Evolutionary conservation across 805 yeast species (phyloP).

Genomic region (Starmerella potacharoeniae): DNA sequence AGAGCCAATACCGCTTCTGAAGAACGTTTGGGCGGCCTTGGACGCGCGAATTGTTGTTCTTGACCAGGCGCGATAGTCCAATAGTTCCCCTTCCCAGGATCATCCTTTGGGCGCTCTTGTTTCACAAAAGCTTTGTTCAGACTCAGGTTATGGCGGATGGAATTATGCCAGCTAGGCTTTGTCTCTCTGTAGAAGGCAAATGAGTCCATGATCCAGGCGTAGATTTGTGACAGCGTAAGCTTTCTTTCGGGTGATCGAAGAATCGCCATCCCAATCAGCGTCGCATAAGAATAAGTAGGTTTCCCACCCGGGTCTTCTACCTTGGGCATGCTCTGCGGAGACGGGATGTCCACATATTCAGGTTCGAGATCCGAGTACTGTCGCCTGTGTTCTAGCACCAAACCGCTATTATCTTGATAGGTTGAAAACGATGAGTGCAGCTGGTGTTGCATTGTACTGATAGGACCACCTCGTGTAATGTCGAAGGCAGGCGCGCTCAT

Average conservation of each 20-base stretch:
- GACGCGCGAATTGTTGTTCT: constrained; percentile 68
- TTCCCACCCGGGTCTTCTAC: constrained; percentile 49
- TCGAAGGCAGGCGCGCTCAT: background rate
- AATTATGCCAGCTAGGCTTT: constrained; percentile 95
- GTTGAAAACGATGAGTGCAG: background rate
- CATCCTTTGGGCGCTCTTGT: constrained; percentile 68
- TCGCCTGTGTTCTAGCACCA: background rate
- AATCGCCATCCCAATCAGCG: constrained; percentile 85
- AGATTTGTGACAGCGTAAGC: constrained; percentile 72
- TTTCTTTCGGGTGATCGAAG: constrained; percentile 63
- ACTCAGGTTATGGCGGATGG: constrained; percentile 87
- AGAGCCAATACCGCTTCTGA: background rate
- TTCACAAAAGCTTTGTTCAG: constrained; percentile 87
- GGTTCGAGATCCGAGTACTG: background rate
- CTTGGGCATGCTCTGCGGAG: constrained; percentile 30
- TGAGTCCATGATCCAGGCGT: constrained; percentile 81
- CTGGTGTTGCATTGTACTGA: background rate
- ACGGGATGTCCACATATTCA: constrained; percentile 7
- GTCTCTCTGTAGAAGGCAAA: constrained; percentile 72
- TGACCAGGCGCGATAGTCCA: constrained; percentile 83
- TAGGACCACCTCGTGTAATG: background rate
- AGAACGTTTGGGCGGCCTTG: constrained; percentile 14
- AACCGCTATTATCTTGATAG: background rate
- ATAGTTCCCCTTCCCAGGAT: constrained; percentile 59
- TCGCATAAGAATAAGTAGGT: constrained; percentile 92